phyloP scores from a whole-genome alignment of 1,284 basidiomycete species.

The Volvariella surrecta region DNA sequence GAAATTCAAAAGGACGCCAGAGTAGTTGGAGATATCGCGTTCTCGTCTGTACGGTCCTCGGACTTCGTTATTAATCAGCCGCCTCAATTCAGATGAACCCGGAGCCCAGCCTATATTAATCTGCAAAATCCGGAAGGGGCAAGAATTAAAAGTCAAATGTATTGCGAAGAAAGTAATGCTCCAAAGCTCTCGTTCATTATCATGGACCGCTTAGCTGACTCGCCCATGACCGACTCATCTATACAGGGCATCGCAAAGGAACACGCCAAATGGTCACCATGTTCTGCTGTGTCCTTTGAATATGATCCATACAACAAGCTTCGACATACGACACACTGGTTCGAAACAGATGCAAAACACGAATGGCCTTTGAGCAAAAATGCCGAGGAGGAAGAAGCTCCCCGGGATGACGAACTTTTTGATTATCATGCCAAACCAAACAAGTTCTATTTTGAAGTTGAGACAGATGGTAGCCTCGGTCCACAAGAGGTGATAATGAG shows the following conservation, averaged over 20 bases:
- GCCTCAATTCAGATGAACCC: conserved; percentile 41
- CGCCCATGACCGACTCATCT: not conserved
- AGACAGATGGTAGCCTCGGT: conserved; percentile 83
- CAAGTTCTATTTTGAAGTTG: conserved; percentile 88
- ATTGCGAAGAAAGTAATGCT: conserved; percentile 83
- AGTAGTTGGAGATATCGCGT: not conserved
- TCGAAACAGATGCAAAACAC: conserved; percentile 66
- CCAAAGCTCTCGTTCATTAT: too few relatives aligned
- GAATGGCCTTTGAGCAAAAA: conserved; percentile 86
- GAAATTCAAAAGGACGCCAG: too few relatives aligned
- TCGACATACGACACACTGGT: conserved; percentile 95
- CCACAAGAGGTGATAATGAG: conserved; percentile 87
- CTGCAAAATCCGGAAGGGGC: conserved; percentile 90
- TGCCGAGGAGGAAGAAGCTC: conserved; percentile 74
- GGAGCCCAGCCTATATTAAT: conserved; percentile 70
- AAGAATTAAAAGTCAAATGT: conserved; percentile 84
- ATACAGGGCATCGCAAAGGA: conserved; percentile 92
- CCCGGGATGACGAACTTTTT: conserved; percentile 73
- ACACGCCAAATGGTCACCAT: conserved; percentile 98
- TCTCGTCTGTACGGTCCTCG: conserved; percentile 4
- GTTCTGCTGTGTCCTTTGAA: conserved; percentile 92
- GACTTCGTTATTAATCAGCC: not conserved
- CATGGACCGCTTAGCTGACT: too few relatives aligned
- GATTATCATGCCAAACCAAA: conserved; percentile 83
- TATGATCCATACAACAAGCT: conserved; percentile 98